Conservation (phyloP, 768 basidiomycete species). For the Tulasnella sp. region DNA sequence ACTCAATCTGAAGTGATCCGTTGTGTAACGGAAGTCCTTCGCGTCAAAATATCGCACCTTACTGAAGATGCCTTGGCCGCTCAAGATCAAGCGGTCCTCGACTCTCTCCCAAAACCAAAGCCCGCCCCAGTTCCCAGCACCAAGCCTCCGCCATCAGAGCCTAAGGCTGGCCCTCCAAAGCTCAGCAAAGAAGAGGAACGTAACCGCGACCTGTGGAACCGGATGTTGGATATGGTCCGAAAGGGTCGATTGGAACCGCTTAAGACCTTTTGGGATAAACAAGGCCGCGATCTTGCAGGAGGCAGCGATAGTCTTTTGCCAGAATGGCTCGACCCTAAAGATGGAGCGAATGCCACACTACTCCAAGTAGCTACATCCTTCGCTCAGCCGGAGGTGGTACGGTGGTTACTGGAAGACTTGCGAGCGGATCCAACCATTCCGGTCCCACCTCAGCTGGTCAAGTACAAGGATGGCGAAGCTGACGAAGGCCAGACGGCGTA, state of each 20-base stretch:
- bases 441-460: slow-evolving; percentile 36
- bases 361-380: slow-evolving; percentile 66
- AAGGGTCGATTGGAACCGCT: slow-evolving; percentile 80
- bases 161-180: slow-evolving; percentile 44
- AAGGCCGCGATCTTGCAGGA: slow-evolving; percentile 44
- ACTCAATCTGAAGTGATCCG: slow-evolving; percentile 85
- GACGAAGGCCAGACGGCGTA: slow-evolving; percentile 56
- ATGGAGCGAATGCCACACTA: slow-evolving; percentile 45
- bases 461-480: slow-evolving; percentile 22
- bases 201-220: slow-evolving; percentile 68
- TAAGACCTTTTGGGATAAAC: slow-evolving; percentile 72
- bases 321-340: slow-evolving; percentile 48
- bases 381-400: slow-evolving; percentile 67
- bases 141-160: slow-evolving; percentile 36
- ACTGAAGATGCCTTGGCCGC: slow-evolving; percentile 75
- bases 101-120: slow-evolving; percentile 63
- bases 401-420: slow-evolving; percentile 70
- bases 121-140: slow-evolving; percentile 33
- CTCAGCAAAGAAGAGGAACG: slow-evolving; percentile 75
- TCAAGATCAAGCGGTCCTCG: slow-evolving; percentile 84
- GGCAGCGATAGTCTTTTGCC: slow-evolving; percentile 58
- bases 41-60: slow-evolving; percentile 75
- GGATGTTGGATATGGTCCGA: slow-evolving; percentile 83
- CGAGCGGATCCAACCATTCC: slow-evolving; percentile 73
- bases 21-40: slow-evolving; percentile 77